Conservation (phyloP, 805 yeast species). For the Lachancea quebecensis region DNA sequence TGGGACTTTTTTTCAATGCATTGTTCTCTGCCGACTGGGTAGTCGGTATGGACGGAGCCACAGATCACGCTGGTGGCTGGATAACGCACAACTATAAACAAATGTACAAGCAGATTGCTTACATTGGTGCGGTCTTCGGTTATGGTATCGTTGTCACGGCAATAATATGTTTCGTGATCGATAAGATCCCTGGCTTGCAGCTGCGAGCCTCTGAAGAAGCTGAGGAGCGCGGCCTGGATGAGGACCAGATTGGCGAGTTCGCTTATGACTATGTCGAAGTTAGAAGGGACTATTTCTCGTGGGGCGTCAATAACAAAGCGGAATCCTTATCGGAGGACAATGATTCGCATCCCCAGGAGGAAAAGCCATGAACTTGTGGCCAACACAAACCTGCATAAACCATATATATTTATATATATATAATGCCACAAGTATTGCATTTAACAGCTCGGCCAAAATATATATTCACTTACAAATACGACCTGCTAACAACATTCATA, state of each 20-base stretch:
- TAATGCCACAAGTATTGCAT: too few relatives aligned
- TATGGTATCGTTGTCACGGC: constrained; percentile 74
- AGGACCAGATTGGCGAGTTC: constrained; percentile 95
- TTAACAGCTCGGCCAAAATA: too few relatives aligned
- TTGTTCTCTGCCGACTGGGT: constrained; percentile 83
- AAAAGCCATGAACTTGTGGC: constrained; percentile 1
- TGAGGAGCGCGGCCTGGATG: constrained; percentile 88
- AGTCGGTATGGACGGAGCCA: constrained; percentile 81
- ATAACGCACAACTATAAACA: constrained; percentile 84
- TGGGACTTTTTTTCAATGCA: constrained; percentile 85
- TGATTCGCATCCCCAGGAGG: constrained; percentile 5
- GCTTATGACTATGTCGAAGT: constrained; percentile 98
- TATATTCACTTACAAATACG: too few relatives aligned
- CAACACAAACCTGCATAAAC: not conserved
- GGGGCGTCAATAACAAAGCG: constrained; percentile 34
- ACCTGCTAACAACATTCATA: too few relatives aligned
- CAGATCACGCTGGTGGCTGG: constrained; percentile 90
- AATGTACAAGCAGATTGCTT: constrained; percentile 83
- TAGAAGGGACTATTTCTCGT: constrained; percentile 72
- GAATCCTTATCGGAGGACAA: constrained; percentile 7
- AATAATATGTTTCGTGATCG: constrained; percentile 61
- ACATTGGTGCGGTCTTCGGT: constrained; percentile 65
- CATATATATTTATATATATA: not conserved
- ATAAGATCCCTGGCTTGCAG: constrained; percentile 74
- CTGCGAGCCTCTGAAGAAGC: constrained; percentile 78